These are phyloP conservation scores for Aspergillus sparsus DNA, from an alignment of 495 filamentous ascomycete genomes.

Conservation along the genomic window DNA sequence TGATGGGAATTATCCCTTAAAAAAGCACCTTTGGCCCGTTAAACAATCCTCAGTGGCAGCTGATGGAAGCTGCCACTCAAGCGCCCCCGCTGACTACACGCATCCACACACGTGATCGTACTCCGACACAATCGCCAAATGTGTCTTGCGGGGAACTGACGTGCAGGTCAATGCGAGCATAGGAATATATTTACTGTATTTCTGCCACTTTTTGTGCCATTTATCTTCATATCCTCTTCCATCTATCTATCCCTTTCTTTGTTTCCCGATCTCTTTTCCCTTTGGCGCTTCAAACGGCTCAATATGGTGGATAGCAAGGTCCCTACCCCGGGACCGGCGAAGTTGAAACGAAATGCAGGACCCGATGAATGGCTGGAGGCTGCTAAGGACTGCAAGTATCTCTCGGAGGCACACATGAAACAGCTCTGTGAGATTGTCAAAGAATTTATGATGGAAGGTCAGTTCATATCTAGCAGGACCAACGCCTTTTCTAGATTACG, in stretches of 20 bases:
- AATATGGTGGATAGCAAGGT: conserved; percentile 59
- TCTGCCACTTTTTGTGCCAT: neutral
- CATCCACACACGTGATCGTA: conserved; percentile 15
- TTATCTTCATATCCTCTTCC: conserved; percentile 9
- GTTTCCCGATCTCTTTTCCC: too few species aligned
- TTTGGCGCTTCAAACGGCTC: conserved; percentile 9
- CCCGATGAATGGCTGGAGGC: conserved; percentile 96
- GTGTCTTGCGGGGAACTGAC: conserved; percentile 16
- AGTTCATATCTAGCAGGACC: conserved; percentile 19
- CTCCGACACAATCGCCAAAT: conserved; percentile 13
- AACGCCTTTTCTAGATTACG: neutral
- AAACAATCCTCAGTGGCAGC: neutral
- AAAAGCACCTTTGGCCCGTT: neutral
- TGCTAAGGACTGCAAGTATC: conserved; percentile 94
- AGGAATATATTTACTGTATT: neutral
- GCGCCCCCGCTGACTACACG: conserved; percentile 16
- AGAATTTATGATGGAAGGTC: conserved; percentile 96
- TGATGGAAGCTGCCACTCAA: conserved; percentile 3
- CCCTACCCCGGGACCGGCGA: conserved; percentile 88
- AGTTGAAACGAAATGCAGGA: conserved; percentile 74
- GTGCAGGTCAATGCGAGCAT: conserved; percentile 1
- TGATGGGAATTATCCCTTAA: neutral
- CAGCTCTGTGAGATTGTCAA: conserved; percentile 98
- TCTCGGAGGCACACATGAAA: conserved; percentile 96
- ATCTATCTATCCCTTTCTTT: conserved; percentile 10